These are phyloP conservation scores for Cordyceps cicadae DNA, from an alignment of 2,329 filamentous ascomycete genomes.

Conservation along the genomic window DNA sequence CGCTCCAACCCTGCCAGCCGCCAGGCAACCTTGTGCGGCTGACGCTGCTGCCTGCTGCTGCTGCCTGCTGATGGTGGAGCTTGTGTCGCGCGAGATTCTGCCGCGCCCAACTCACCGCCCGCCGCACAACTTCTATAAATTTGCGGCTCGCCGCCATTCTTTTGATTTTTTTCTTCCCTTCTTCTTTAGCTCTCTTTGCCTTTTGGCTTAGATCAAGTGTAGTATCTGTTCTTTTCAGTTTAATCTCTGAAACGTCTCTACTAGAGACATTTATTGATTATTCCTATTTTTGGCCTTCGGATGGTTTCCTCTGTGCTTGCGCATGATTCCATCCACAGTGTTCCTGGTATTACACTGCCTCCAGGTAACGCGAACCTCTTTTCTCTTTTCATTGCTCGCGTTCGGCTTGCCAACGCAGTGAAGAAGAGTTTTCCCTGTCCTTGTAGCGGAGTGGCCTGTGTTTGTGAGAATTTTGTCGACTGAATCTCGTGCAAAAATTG, in stretches of 20 bases:
- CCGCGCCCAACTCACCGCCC: constrained; percentile 15
- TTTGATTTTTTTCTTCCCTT: constrained; percentile 21
- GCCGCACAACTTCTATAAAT: constrained; percentile 19
- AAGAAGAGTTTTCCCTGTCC: constrained; percentile 32
- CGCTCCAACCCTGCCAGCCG: not conserved
- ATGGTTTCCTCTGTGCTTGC: constrained; percentile 34
- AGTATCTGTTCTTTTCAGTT: constrained; percentile 97
- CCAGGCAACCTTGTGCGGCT: not conserved
- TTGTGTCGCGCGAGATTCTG: constrained; percentile 2
- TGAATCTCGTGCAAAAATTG: too few species aligned
- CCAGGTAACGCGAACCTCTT: constrained; percentile 33
- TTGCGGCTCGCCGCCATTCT: constrained; percentile 14
- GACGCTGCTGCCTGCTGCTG: not conserved
- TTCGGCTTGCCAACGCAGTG: constrained; percentile 29
- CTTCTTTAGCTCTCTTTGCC: constrained; percentile 37
- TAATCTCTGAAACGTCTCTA: constrained; percentile 85
- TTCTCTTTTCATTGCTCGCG: constrained; percentile 32
- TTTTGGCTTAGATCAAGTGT: constrained; percentile 84
- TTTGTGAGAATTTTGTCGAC: too few species aligned
- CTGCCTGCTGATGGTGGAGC: not conserved
- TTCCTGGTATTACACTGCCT: constrained; percentile 39
- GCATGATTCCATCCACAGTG: constrained; percentile 32
- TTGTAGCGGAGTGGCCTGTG: too few species aligned
- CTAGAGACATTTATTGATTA: constrained; percentile 67
- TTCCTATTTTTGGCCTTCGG: constrained; percentile 51